A percentile compares a stretch with the other conserved stretches of the same genome.
phyloP scores from a whole-genome alignment of 2,329 filamentous ascomycete genomes.

The Aspergillus floridensis region DNA sequence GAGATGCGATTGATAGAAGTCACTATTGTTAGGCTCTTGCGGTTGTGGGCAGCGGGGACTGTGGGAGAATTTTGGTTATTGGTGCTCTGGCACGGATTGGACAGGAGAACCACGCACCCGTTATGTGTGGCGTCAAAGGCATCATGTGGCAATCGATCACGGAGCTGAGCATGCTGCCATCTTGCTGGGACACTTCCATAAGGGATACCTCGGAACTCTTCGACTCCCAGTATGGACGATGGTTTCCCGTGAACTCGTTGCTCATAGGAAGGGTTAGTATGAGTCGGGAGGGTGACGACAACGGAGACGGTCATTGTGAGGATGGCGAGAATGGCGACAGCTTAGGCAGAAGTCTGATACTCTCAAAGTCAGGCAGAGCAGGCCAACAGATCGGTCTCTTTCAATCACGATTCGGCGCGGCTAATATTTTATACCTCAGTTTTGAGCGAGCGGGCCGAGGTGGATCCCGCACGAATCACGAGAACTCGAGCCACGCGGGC shows the following conservation, averaged over 20 bases:
- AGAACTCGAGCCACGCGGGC: too few relatives aligned
- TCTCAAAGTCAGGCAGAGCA: too few relatives aligned
- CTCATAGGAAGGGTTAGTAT: background rate
- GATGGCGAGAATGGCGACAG: too few relatives aligned
- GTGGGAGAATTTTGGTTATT: background rate
- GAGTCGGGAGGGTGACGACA: background rate
- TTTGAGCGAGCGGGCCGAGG: background rate
- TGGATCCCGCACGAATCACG: background rate
- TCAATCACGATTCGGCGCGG: background rate
- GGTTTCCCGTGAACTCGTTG: background rate
- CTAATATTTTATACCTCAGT: constrained; percentile 2
- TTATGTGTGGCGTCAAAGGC: background rate
- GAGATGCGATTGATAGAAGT: background rate
- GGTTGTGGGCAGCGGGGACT: constrained; percentile 3
- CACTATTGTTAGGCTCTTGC: constrained; percentile 4
- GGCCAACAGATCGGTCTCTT: background rate
- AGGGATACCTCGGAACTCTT: constrained; percentile 3
- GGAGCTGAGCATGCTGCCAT: constrained; percentile 3
- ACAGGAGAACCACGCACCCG: background rate
- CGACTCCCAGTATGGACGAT: background rate
- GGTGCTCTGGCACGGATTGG: too few relatives aligned
- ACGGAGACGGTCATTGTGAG: background rate
- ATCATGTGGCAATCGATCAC: constrained; percentile 1
- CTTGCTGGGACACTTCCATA: constrained; percentile 1
- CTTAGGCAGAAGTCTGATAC: background rate